Evolutionary conservation across 164 flowering plant genomes (phyloP).

Genomic region (Piper betle): DNA sequence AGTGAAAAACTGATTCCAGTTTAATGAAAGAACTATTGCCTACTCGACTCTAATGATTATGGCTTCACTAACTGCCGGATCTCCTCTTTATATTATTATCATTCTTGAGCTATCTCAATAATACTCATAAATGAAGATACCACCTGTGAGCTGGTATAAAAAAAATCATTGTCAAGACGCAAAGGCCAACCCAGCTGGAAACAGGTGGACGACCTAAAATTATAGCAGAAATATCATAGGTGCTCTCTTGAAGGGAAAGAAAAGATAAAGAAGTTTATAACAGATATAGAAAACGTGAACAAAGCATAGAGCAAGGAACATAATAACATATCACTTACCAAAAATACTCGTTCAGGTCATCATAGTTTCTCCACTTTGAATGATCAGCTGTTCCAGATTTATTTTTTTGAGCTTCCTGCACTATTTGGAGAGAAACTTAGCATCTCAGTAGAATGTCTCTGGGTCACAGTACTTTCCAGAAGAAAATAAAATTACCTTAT

Average conservation of each 20-base stretch:
- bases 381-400: constrained; percentile 67
- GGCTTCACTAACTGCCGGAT: too few relatives aligned
- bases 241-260: neutral
- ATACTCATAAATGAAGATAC: neutral
- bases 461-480: neutral
- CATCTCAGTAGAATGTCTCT: constrained; percentile 1
- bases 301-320: neutral
- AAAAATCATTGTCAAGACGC: constrained; percentile 41
- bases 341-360: constrained; percentile 91
- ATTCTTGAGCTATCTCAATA: neutral
- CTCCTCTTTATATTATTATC: too few relatives aligned
- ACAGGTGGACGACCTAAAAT: constrained; percentile 52
- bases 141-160: constrained; percentile 15
- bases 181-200: constrained; percentile 69
- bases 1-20: too few relatives aligned
- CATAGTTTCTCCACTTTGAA: constrained; percentile 95
- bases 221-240: neutral
- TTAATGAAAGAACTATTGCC: too few relatives aligned
- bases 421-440: constrained; percentile 14
- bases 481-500: constrained; percentile 34
- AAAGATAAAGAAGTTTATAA: neutral
- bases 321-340: constrained; percentile 35
- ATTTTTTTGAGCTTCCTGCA: constrained; percentile 78
- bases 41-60: too few relatives aligned
- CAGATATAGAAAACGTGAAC: too few relatives aligned